Evolutionary conservation across 495 filamentous ascomycete species (phyloP), one percentile per base, ranked within the genome.

Genomic region (Aspergillus bridgeri): DNA sequence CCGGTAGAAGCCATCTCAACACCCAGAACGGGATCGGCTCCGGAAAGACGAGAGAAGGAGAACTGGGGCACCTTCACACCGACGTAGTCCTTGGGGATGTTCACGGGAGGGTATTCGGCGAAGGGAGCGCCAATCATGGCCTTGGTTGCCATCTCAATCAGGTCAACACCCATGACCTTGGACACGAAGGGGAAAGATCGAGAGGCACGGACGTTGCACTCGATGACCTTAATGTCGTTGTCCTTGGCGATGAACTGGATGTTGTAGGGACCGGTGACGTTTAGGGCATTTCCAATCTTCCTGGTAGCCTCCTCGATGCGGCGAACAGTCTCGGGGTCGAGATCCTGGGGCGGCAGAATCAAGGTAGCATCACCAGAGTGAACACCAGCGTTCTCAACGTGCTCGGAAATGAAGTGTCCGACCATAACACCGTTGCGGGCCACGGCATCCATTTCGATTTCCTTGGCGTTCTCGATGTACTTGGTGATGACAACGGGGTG

Each of bases 201-300:
- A 45, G 94, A 97, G 19, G 94, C 94, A 51, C 94, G 85, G 44
- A 98, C 94, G 67, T 98, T 98, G 75, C 94, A 98, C 75, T 98
- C 94, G 60, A 98, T 98, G 60, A 98, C 94, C 80, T 98, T 98
- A 76, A 98, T 98, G 63, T 97, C 94, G 67, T 98, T 97, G 72
- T 98, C 91, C 78, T 98, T 98, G 52, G 94, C 94, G 64, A 98
- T 98, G 76, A 98, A 98, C 72, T 98, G 94, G 59, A 98, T 98
- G 75, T 98, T 98, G 82, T 87, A 96, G 20, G 94, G 94, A 46
- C 94, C 94, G 43, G 94, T 98, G 48, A 98, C 88, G 65, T 98
- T 96, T 21, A 98, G 84, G 24, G 95, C 94, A 61, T 89, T 86
- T 56, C 89, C 94, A 54, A 98, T 98, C 82, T 96, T 96, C 56